A percentile compares a stretch with the other conserved stretches of the same genome.
Evolutionary conservation across 495 filamentous ascomycete genomes (phyloP).

Genomic region (Penicillium bovifimosum): DNA sequence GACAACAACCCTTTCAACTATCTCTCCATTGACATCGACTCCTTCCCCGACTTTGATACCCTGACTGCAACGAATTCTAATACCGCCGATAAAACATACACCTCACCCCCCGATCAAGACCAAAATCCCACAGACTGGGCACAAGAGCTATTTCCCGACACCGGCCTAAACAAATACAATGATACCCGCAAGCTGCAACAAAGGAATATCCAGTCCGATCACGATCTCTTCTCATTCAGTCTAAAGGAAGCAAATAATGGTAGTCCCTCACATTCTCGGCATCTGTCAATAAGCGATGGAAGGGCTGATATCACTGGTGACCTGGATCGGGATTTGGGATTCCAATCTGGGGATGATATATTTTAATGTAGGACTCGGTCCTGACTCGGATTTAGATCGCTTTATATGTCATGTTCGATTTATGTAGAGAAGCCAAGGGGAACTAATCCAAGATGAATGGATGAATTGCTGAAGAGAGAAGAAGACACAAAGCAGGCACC

Average conservation of each 20-base stretch:
- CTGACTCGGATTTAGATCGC: too few relatives aligned
- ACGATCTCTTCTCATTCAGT: conserved; percentile 27
- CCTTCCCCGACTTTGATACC: conserved; percentile 16
- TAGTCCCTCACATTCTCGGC: background rate
- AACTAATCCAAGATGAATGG: too few relatives aligned
- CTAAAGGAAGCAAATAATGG: conserved; percentile 11
- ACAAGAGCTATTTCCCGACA: conserved; percentile 29
- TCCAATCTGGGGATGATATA: conserved; percentile 32
- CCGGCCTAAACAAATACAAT: conserved; percentile 8
- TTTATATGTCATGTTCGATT: too few relatives aligned
- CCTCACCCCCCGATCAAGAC: conserved; percentile 12
- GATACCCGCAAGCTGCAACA: background rate
- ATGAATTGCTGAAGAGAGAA: too few relatives aligned
- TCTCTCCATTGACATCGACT: conserved; percentile 26
- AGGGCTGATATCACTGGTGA: conserved; percentile 37
- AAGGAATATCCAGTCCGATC: background rate
- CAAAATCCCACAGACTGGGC: conserved; percentile 33
- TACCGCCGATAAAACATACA: background rate
- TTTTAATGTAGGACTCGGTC: conserved; percentile 19
- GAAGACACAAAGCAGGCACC: too few relatives aligned
- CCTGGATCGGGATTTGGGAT: conserved; percentile 38
- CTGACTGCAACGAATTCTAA: background rate
- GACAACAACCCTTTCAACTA: conserved; percentile 20
- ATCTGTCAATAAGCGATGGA: conserved; percentile 9
- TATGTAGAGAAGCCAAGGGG: too few relatives aligned